These are phyloP conservation scores for Rhytidiadelphus loreus DNA, from an alignment of 225 moss, liverwort and hornwort species.

Conservation along the genomic window DNA sequence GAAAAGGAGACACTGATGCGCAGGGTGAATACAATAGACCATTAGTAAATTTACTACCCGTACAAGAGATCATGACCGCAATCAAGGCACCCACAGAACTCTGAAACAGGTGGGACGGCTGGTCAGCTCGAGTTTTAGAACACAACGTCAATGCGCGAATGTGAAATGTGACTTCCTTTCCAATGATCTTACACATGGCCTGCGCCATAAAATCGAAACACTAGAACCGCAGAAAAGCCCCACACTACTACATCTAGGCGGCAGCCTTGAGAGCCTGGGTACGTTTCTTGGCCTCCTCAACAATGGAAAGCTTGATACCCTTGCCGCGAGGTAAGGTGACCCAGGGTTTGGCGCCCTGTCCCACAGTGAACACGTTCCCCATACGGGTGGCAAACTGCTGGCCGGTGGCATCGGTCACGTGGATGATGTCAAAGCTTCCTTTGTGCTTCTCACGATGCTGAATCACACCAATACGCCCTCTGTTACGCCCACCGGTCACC, in stretches of 20 bases:
- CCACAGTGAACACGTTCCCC: constrained; percentile 89
- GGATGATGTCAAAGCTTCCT: constrained; percentile 93
- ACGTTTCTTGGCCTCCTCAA: constrained; percentile 35
- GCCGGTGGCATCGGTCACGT: constrained; percentile 64
- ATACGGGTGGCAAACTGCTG: constrained; percentile 85
- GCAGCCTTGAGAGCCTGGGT: constrained; percentile 49
- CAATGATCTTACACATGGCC: constrained; percentile 4
- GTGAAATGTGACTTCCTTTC: constrained; percentile 2
- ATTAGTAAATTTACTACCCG: neutral
- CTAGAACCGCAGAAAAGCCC: neutral
- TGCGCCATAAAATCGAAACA: neutral
- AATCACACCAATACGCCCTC: constrained; percentile 82
- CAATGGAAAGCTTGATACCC: constrained; percentile 75
- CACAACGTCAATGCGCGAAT: neutral
- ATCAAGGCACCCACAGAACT: neutral
- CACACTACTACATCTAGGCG: constrained; percentile 21
- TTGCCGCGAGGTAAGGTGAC: constrained; percentile 80
- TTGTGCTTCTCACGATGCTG: constrained; percentile 97
- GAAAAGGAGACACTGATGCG: neutral
- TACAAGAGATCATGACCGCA: neutral
- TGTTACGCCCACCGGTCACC: constrained; percentile 92
- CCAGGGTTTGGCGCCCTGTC: constrained; percentile 72
- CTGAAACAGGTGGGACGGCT: no score
- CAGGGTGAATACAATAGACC: no score
- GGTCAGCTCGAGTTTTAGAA: neutral